A percentile compares a stretch with the other conserved stretches of the same genome.
phyloP scores from a whole-genome alignment of 2,329 filamentous ascomycete species.

The Cryphonectria parasitica region DNA sequence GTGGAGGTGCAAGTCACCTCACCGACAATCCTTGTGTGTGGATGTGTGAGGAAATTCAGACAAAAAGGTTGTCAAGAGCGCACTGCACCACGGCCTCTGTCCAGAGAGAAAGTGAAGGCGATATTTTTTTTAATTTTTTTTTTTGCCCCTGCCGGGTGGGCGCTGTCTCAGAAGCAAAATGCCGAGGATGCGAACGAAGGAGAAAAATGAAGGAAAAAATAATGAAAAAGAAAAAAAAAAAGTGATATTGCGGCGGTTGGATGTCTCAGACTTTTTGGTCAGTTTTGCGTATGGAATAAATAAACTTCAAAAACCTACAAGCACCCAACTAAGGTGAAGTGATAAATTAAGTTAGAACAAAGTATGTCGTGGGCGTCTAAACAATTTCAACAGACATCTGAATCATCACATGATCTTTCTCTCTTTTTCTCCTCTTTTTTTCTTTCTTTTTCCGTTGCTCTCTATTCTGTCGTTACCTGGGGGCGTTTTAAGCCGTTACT shows the following conservation, averaged over 20 bases:
- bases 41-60: neutral
- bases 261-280: constrained; percentile 7
- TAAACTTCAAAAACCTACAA: neutral
- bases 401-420: neutral
- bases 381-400: neutral
- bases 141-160: neutral
- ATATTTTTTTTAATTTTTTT: neutral
- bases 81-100: neutral
- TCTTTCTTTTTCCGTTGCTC: too few relatives aligned
- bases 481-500: neutral
- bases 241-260: constrained; percentile 6
- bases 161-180: constrained; percentile 1
- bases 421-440: too few relatives aligned
- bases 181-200: neutral
- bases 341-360: neutral
- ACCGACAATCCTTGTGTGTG: neutral
- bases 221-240: neutral
- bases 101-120: neutral
- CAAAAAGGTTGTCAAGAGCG: neutral
- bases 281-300: neutral
- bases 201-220: neutral
- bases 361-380: neutral
- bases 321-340: neutral
- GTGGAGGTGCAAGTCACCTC: neutral
- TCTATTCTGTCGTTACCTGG: neutral